These are phyloP conservation scores for Furcasterigmium furcatum DNA, from an alignment of 2,329 filamentous ascomycete genomes.

Conservation along the genomic window DNA sequence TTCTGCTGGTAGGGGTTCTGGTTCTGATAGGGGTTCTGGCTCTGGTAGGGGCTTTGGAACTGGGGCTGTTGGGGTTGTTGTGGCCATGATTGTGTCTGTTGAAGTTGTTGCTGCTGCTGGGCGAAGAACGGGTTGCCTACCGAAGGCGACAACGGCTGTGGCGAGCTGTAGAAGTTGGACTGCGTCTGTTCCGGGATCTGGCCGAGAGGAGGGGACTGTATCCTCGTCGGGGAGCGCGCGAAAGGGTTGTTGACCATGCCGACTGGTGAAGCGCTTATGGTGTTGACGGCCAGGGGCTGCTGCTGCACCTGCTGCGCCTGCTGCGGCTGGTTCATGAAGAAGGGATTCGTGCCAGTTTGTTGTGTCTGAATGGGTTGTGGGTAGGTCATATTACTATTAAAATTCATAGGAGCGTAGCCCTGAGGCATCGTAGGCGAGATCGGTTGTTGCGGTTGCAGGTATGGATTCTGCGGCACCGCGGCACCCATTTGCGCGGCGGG, in stretches of 20 bases:
- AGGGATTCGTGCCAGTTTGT: slow-evolving; percentile 49
- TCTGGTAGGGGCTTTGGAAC: slow-evolving; percentile 21
- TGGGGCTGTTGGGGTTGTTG: slow-evolving; percentile 15
- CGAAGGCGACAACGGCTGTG: slow-evolving; percentile 17
- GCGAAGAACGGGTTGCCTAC: slow-evolving; percentile 26
- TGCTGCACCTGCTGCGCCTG: slow-evolving; percentile 26
- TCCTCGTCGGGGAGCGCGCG: slow-evolving; percentile 43
- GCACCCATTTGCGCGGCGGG: slow-evolving; percentile 35
- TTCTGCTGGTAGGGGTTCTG: slow-evolving; percentile 21
- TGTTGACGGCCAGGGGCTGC: slow-evolving; percentile 37
- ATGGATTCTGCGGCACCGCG: slow-evolving; percentile 32
- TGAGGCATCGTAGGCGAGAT: slow-evolving; percentile 37
- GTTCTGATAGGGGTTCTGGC: slow-evolving; percentile 15
- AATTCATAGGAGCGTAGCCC: slow-evolving; percentile 32
- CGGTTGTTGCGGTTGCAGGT: slow-evolving; percentile 27
- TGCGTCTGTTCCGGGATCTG: slow-evolving; percentile 53
- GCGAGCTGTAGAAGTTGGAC: slow-evolving; percentile 32
- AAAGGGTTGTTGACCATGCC: slow-evolving; percentile 43
- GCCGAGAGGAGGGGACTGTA: slow-evolving; percentile 44
- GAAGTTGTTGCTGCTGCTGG: slow-evolving; percentile 19
- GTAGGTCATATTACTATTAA: slow-evolving; percentile 41
- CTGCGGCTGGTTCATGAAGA: slow-evolving; percentile 36
- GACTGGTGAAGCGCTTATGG: slow-evolving; percentile 24
- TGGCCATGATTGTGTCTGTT: slow-evolving; percentile 22
- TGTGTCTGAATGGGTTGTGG: slow-evolving; percentile 28